Conservation (phyloP, 2,329 filamentous ascomycete genomes). For the Phialocephala sp. region DNA sequence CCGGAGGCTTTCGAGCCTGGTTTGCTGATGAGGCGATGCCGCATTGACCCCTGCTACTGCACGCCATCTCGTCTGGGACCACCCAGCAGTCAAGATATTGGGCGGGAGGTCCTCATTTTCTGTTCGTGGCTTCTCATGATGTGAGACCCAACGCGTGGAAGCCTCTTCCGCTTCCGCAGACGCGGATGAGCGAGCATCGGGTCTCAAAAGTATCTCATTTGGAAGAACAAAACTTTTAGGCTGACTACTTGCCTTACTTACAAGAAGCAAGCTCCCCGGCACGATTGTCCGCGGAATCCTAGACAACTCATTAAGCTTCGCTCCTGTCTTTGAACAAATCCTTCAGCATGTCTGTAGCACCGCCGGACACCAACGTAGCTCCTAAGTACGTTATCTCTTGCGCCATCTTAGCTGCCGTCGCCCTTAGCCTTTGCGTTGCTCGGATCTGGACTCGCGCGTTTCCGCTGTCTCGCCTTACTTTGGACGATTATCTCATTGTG, state of each 20-base stretch:
- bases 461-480: slow-evolving; percentile 11
- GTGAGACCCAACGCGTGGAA: neutral
- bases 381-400: slow-evolving; percentile 20
- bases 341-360: neutral
- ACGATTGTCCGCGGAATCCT: neutral
- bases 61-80: neutral
- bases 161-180: neutral
- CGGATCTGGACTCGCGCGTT: slow-evolving; percentile 20
- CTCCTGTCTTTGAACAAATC: neutral
- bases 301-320: neutral
- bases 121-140: neutral
- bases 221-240: neutral
- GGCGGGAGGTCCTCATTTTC: neutral
- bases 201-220: neutral
- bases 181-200: neutral
- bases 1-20: neutral
- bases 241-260: neutral
- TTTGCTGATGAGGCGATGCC: neutral
- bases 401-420: slow-evolving; percentile 20
- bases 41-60: neutral
- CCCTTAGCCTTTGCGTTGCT: slow-evolving; percentile 19
- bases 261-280: neutral
- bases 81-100: neutral
- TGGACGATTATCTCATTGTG: slow-evolving; percentile 26
- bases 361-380: slow-evolving; percentile 20